Evolutionary conservation across 768 basidiomycete genomes (phyloP).

Genomic region (Panaeolus cyanescens): DNA sequence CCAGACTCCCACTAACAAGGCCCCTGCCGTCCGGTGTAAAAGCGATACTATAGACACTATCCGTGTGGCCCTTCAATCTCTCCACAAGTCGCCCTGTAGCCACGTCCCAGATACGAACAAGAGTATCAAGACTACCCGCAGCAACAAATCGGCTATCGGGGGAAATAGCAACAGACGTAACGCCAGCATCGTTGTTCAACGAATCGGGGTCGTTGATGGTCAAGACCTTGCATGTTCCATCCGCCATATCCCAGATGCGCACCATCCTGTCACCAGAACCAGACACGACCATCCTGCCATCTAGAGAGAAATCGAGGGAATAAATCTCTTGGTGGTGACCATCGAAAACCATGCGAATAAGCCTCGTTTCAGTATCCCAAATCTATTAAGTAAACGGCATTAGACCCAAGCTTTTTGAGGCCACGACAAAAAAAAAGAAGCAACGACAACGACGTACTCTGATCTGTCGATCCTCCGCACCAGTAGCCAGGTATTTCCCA

Average conservation of each 20-base stretch:
- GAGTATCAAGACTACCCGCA: slow-evolving; percentile 72
- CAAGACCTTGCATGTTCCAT: slow-evolving; percentile 40
- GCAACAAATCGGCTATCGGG: slow-evolving; percentile 70
- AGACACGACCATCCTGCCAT: slow-evolving; percentile 84
- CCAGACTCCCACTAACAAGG: slow-evolving; percentile 89
- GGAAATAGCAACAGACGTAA: slow-evolving; percentile 79
- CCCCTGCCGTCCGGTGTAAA: slow-evolving; percentile 93
- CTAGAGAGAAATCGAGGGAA: slow-evolving; percentile 88
- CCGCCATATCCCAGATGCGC: slow-evolving; percentile 48
- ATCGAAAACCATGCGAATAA: slow-evolving; percentile 78
- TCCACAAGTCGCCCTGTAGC: slow-evolving; percentile 67
- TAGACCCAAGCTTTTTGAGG: slow-evolving; percentile 31
- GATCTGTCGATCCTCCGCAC: slow-evolving; percentile 93
- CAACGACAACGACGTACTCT: slow-evolving; percentile 75
- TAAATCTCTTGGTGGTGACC: slow-evolving; percentile 95
- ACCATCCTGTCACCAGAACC: slow-evolving; percentile 76
- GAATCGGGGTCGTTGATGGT: slow-evolving; percentile 57
- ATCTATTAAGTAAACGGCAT: slow-evolving; percentile 56
- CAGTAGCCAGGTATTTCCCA: slow-evolving; percentile 90
- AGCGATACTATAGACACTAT: slow-evolving; percentile 86
- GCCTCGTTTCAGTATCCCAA: slow-evolving; percentile 86
- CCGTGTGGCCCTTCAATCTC: slow-evolving; percentile 73
- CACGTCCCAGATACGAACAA: slow-evolving; percentile 84
- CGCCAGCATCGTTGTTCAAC: slow-evolving; percentile 53
- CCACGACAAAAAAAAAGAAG: slow-evolving; percentile 22